Base-by-base conservation (phyloP, 768 basidiomycete species). In the Lentinula boryana region DNA sequence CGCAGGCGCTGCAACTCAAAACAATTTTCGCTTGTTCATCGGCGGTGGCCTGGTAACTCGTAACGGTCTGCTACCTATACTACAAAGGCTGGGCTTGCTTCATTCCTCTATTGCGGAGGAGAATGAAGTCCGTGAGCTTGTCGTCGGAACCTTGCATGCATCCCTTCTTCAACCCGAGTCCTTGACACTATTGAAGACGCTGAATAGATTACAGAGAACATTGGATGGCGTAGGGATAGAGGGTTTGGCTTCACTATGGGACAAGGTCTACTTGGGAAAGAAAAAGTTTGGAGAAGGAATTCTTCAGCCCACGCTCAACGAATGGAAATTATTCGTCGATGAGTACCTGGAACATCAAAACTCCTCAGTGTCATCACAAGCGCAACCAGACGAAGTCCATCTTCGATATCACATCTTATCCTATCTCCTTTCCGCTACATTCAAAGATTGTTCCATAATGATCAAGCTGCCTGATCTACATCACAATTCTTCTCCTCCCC, bases 381-480 rank as follows among this genome's bases (percentile, higher is more conserved):
- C 35, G 32, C 15, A 21, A 21, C n/a, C 58, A 2, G 49, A 67
- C 40, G 70, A 76, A 23, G 70, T 74, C 23, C 69, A 84, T 62
- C 72, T 91, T 53, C 81, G 83, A 43, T 82, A 89, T 65, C 83
- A 88, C 64, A 68, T 86, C 44, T 74, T 91, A 51, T 87, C 91
- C 7, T 92, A 92, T 71, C 75, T 94, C 21, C 86, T 98, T 56
- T 93, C 93, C 4, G 93, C 93, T 27, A 91, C 91, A 5, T 94
- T 99, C 81, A 99, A 99, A 71, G 96, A 99, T 71, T 99, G 96
- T 74, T 97, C 95, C 23, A 67, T 76, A 51, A 71, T 81, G 62
- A 49, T 60, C 27, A 46, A 32, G 38, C 48, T 60, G 15, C 38
- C 38, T 53, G 41, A 61, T 58, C 72, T 74, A 62, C 65, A 78